A percentile compares a stretch with the other conserved stretches of the same genome.
phyloP scores from a whole-genome alignment of 2,329 filamentous ascomycete genomes.

The Fusarium humuli region DNA sequence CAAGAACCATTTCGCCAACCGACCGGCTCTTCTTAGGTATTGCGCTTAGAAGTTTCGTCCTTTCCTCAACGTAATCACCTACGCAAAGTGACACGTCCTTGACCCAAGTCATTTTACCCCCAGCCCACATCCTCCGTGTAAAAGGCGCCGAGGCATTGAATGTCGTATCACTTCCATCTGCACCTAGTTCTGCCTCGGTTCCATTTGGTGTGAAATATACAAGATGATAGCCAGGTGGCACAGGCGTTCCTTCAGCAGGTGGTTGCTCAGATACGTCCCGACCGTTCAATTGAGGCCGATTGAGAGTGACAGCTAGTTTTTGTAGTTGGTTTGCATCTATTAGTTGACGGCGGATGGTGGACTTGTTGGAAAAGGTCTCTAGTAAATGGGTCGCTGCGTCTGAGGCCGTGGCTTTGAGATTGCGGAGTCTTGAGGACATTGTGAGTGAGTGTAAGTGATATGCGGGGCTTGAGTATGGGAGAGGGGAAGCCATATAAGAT shows the following conservation, averaged over 20 bases:
- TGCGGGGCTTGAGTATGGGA: constrained; percentile 15
- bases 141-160: constrained; percentile 71
- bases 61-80: constrained; percentile 67
- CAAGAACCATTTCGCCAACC: constrained; percentile 72
- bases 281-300: constrained; percentile 57
- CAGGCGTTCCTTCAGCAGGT: constrained; percentile 57
- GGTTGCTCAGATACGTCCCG: constrained; percentile 54
- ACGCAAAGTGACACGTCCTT: constrained; percentile 55
- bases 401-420: constrained; percentile 40
- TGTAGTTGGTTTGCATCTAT: constrained; percentile 73
- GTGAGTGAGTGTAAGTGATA: constrained; percentile 10
- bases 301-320: constrained; percentile 69
- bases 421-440: constrained; percentile 26
- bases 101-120: constrained; percentile 67
- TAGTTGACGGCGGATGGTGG: constrained; percentile 55
- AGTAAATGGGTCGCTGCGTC: constrained; percentile 51
- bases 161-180: constrained; percentile 69
- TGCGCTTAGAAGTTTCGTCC: constrained; percentile 65
- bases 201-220: constrained; percentile 72
- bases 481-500: not conserved
- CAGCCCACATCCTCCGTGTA: constrained; percentile 75
- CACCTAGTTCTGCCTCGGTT: constrained; percentile 65
- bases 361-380: constrained; percentile 46
- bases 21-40: constrained; percentile 65
- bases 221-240: constrained; percentile 71